Evolutionary conservation across 768 basidiomycete genomes (phyloP).

Genomic region (Tylopilus rubrobrunneus): DNA sequence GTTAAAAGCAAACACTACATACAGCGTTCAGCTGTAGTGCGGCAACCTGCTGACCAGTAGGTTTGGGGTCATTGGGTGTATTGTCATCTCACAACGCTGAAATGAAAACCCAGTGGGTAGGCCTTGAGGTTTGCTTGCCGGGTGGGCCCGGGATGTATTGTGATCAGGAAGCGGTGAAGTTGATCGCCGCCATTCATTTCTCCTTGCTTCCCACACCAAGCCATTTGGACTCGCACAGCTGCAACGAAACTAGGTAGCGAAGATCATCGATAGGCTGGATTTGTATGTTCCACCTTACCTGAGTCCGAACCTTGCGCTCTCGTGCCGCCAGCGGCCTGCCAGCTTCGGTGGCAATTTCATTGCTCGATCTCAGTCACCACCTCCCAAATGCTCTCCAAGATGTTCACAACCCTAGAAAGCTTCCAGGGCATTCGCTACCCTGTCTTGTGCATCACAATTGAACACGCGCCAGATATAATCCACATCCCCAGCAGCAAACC

Average conservation of each 20-base stretch:
- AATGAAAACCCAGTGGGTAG: neutral
- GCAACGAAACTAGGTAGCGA: neutral
- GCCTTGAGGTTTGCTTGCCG: neutral
- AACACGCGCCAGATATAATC: slow-evolving; percentile 11
- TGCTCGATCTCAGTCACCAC: neutral
- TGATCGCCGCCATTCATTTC: neutral
- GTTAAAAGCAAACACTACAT: too few species aligned
- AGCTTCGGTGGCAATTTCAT: neutral
- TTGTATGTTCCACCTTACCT: neutral
- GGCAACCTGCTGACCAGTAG: too few species aligned
- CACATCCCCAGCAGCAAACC: neutral
- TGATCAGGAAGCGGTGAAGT: neutral
- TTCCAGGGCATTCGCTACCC: neutral
- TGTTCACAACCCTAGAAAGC: slow-evolving; percentile 11
- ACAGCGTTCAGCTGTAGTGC: too few species aligned
- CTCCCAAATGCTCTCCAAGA: neutral
- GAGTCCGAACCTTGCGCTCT: neutral
- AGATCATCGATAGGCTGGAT: too few species aligned
- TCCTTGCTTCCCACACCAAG: neutral
- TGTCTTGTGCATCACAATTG: neutral
- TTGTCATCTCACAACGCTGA: neutral
- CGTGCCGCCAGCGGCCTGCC: too few species aligned
- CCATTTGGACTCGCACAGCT: neutral
- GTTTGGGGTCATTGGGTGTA: too few species aligned
- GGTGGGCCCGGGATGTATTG: neutral